These are phyloP conservation scores for Pichia thaimueangensis DNA, from an alignment of 805 yeast genomes.

Conservation along the genomic window DNA sequence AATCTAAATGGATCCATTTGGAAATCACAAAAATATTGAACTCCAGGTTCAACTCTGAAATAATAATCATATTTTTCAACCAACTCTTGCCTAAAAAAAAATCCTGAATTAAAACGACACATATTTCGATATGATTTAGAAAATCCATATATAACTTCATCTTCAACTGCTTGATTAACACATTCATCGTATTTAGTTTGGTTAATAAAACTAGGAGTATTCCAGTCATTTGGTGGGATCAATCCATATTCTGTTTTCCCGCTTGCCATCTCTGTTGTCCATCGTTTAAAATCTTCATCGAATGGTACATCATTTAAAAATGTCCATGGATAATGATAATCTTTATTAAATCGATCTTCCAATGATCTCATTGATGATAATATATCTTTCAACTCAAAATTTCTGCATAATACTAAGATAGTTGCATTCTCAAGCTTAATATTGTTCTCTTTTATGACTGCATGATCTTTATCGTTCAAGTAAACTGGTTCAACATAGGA, in stretches of 20 bases:
- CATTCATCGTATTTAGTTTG: slow-evolving; percentile 43
- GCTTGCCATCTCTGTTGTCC: slow-evolving; percentile 54
- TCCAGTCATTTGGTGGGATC: slow-evolving; percentile 69
- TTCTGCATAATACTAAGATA: slow-evolving; percentile 79
- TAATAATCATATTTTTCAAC: slow-evolving; percentile 75
- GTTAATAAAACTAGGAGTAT: slow-evolving; percentile 68
- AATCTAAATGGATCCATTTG: slow-evolving; percentile 81
- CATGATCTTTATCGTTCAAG: slow-evolving; percentile 15
- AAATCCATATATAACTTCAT: slow-evolving; percentile 56
- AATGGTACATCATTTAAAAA: slow-evolving; percentile 72
- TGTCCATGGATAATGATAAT: slow-evolving; percentile 71
- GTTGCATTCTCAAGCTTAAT: slow-evolving; percentile 71
- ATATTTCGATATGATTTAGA: slow-evolving; percentile 76
- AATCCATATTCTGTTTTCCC: slow-evolving; percentile 64
- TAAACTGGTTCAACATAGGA: slow-evolving; percentile 31
- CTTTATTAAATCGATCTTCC: slow-evolving; percentile 66
- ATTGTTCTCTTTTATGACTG: slow-evolving; percentile 10
- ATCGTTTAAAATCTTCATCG: slow-evolving; percentile 52
- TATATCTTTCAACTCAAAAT: slow-evolving; percentile 71
- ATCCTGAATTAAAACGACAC: slow-evolving; percentile 94
- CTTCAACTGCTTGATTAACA: slow-evolving; percentile 37
- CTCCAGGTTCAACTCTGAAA: slow-evolving; percentile 94
- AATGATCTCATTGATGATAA: slow-evolving; percentile 67
- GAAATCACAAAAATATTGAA: slow-evolving; percentile 82
- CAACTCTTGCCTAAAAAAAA: slow-evolving; percentile 73